phyloP scores from a whole-genome alignment of 495 filamentous ascomycete genomes.

The Aspergillus leporis region DNA sequence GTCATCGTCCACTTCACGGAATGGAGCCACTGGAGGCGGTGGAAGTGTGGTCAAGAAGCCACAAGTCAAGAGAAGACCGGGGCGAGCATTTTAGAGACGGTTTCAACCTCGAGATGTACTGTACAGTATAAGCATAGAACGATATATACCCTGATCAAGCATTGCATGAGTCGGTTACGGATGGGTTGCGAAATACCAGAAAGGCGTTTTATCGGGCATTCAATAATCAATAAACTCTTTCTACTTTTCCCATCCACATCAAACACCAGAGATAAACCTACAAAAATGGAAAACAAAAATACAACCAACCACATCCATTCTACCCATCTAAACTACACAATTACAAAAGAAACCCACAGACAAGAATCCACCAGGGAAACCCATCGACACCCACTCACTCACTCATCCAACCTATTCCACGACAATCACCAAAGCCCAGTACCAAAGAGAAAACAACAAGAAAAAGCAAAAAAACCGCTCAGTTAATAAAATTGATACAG shows the following conservation, averaged over 20 bases:
- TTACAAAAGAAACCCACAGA: neutral
- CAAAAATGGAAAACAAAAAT: constrained; percentile 3
- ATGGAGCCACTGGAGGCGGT: constrained; percentile 35
- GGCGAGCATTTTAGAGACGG: constrained; percentile 48
- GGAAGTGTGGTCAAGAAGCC: constrained; percentile 63
- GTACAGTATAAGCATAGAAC: constrained; percentile 6
- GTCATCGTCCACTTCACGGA: constrained; percentile 48
- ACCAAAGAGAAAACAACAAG: no score
- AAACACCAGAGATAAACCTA: neutral
- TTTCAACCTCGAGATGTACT: neutral
- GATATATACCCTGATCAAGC: constrained; percentile 9
- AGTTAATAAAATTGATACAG: constrained; percentile 99
- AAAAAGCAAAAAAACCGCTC: constrained; percentile 27
- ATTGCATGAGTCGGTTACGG: neutral
- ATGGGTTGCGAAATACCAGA: neutral
- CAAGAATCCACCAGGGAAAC: neutral
- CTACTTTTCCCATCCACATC: neutral
- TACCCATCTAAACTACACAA: neutral
- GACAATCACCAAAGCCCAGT: no score
- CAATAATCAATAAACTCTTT: neutral
- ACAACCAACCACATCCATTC: no score
- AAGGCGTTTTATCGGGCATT: neutral
- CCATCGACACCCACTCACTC: neutral
- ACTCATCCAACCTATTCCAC: constrained; percentile 6
- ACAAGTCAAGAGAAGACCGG: constrained; percentile 51